These are phyloP conservation scores for Flaveria robusta DNA, from an alignment of 129 eudicot genomes.

Conservation along the genomic window DNA sequence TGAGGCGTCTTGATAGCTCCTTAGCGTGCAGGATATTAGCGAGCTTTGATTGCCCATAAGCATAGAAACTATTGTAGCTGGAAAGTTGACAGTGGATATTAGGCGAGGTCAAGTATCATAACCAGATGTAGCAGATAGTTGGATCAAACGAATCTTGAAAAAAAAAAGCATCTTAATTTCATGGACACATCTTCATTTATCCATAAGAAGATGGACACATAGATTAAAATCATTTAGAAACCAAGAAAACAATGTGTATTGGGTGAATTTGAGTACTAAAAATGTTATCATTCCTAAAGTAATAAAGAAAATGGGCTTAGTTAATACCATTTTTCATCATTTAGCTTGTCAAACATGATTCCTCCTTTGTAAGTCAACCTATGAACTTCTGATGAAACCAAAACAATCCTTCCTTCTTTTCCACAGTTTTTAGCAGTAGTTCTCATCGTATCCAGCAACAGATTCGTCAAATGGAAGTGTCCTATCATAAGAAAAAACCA, in stretches of 20 bases:
- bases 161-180: background rate
- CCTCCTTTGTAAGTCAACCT: slow-evolving; percentile 60
- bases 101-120: background rate
- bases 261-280: too few relatives aligned
- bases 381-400: slow-evolving; percentile 74
- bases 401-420: slow-evolving; percentile 80
- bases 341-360: slow-evolving; percentile 73
- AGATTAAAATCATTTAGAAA: background rate
- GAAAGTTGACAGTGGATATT: background rate
- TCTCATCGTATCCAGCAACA: slow-evolving; percentile 85
- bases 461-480: slow-evolving; percentile 84
- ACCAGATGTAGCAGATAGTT: background rate
- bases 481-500: slow-evolving; percentile 45
- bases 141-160: background rate
- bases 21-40: slow-evolving; percentile 43
- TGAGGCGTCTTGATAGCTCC: slow-evolving; percentile 42
- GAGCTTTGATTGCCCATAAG: slow-evolving; percentile 49
- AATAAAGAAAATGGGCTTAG: background rate
- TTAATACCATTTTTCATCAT: slow-evolving; percentile 63
- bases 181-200: too few relatives aligned
- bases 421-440: slow-evolving; percentile 60
- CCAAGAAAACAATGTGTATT: background rate
- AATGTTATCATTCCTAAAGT: too few relatives aligned
- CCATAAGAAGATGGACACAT: too few relatives aligned
- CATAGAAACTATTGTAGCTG: slow-evolving; percentile 28